phyloP scores from a whole-genome alignment of 306 rosid genomes.

The Abrus precatorius region DNA sequence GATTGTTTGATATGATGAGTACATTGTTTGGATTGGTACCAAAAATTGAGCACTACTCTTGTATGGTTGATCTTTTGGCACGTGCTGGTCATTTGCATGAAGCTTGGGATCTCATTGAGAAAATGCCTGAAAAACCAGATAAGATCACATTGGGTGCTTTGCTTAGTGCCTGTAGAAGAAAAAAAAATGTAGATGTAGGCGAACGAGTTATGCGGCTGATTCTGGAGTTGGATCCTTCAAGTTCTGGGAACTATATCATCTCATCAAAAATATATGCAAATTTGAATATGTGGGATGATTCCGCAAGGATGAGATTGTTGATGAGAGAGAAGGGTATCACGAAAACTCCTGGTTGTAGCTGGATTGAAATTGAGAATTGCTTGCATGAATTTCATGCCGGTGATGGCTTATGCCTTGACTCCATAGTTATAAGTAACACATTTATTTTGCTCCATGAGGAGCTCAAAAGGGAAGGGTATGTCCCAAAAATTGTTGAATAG shows the following conservation, averaged over 20 bases:
- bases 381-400: slow-evolving; percentile 88
- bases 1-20: slow-evolving; percentile 77
- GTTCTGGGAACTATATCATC: slow-evolving; percentile 87
- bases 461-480: slow-evolving; percentile 79
- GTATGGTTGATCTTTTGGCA: slow-evolving; percentile 92
- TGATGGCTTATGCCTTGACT: slow-evolving; percentile 58
- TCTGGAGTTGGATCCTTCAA: slow-evolving; percentile 87
- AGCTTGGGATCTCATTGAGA: slow-evolving; percentile 83
- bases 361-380: slow-evolving; percentile 79
- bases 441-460: slow-evolving; percentile 71
- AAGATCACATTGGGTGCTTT: slow-evolving; percentile 83
- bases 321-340: slow-evolving; percentile 85
- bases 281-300: slow-evolving; percentile 79
- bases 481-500: slow-evolving; percentile 64
- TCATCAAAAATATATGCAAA: slow-evolving; percentile 82
- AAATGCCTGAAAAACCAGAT: slow-evolving; percentile 93
- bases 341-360: slow-evolving; percentile 97
- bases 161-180: slow-evolving; percentile 84
- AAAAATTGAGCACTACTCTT: slow-evolving; percentile 93
- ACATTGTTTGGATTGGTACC: slow-evolving; percentile 76
- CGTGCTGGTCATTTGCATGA: slow-evolving; percentile 83
- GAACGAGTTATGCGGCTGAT: slow-evolving; percentile 73
- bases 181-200: slow-evolving; percentile 71
- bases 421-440: slow-evolving; percentile 50
- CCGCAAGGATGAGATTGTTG: slow-evolving; percentile 89